A percentile compares a stretch with the other conserved stretches of the same genome.
Evolutionary conservation across 352 stramenopile species (phyloP).

Genomic region (Phytophthora uliginosa): DNA sequence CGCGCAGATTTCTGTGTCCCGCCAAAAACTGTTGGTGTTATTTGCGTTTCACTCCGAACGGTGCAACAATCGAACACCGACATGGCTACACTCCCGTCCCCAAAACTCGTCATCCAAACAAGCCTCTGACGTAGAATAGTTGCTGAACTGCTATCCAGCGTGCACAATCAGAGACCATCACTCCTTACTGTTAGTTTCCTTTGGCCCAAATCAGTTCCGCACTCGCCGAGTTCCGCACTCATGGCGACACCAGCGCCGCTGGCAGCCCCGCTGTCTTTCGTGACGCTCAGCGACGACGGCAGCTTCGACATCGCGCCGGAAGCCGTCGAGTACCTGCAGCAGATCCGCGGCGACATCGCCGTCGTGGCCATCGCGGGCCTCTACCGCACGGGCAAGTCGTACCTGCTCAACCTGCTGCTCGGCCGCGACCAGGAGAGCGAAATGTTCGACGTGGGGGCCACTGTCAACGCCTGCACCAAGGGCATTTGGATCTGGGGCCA

Average conservation of each 20-base stretch:
- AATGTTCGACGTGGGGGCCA: slow-evolving; percentile 83
- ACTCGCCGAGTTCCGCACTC: slow-evolving; percentile 1
- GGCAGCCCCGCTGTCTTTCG: slow-evolving; percentile 67
- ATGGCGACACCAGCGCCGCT: slow-evolving; percentile 3
- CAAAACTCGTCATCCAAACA: too few species aligned
- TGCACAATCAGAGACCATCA: slow-evolving; percentile 3
- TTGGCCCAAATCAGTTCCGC: slow-evolving; percentile 7
- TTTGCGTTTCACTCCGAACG: too few species aligned
- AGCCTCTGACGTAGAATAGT: not conserved
- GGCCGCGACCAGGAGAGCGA: slow-evolving; percentile 51
- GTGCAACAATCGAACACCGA: too few species aligned
- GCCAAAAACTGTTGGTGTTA: too few species aligned
- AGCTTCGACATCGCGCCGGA: slow-evolving; percentile 71
- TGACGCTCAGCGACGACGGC: slow-evolving; percentile 76
- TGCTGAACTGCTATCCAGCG: not conserved
- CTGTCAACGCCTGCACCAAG: slow-evolving; percentile 83
- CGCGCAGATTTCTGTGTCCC: too few species aligned
- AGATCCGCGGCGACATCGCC: slow-evolving; percentile 67
- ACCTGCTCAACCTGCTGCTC: slow-evolving; percentile 79
- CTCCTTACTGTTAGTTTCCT: slow-evolving; percentile 4
- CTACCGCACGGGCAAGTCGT: slow-evolving; percentile 87
- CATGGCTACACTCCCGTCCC: too few species aligned
- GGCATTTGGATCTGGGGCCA: slow-evolving; percentile 89
- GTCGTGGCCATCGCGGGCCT: slow-evolving; percentile 80
- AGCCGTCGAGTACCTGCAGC: slow-evolving; percentile 66